These are phyloP conservation scores for Aciculosporium take DNA, from an alignment of 2,329 filamentous ascomycete genomes.

Conservation along the genomic window DNA sequence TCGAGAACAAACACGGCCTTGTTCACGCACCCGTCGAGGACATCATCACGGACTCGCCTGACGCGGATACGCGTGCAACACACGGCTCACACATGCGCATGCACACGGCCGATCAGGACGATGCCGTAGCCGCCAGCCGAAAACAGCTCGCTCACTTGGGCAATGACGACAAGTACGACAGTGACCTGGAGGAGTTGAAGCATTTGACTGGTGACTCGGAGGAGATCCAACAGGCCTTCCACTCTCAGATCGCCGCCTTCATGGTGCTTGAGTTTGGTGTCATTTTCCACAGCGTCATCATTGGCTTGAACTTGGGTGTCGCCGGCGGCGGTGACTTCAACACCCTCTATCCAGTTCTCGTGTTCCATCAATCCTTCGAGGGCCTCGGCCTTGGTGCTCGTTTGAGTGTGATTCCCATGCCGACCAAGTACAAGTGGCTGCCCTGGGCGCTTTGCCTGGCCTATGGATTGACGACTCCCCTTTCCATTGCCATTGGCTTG, in stretches of 20 bases:
- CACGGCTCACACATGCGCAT: conserved; percentile 21
- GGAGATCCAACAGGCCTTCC: conserved; percentile 7
- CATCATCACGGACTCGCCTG: conserved; percentile 10
- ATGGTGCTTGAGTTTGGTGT: conserved; percentile 45
- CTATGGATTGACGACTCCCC: conserved; percentile 37
- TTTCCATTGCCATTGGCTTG: conserved; percentile 35
- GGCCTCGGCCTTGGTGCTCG: conserved; percentile 48
- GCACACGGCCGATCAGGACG: conserved; percentile 27
- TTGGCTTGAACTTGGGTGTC: conserved; percentile 48
- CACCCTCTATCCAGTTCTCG: conserved; percentile 43
- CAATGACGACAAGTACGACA: conserved; percentile 7
- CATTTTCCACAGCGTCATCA: conserved; percentile 50
- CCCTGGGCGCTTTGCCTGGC: conserved; percentile 33
- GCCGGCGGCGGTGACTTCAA: conserved; percentile 37
- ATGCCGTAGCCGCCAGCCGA: background rate
- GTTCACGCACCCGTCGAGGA: conserved; percentile 12
- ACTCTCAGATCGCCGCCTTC: conserved; percentile 30
- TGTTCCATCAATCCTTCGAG: conserved; percentile 51
- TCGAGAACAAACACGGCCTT: conserved; percentile 30
- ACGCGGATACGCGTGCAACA: background rate
- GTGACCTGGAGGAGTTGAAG: conserved; percentile 9
- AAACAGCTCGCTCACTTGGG: background rate
- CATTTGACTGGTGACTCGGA: conserved; percentile 9
- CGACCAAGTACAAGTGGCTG: conserved; percentile 24
- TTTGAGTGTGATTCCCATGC: conserved; percentile 41